Conservation (phyloP, 352 stramenopile genomes). For the Phytophthora agathidicida region DNA sequence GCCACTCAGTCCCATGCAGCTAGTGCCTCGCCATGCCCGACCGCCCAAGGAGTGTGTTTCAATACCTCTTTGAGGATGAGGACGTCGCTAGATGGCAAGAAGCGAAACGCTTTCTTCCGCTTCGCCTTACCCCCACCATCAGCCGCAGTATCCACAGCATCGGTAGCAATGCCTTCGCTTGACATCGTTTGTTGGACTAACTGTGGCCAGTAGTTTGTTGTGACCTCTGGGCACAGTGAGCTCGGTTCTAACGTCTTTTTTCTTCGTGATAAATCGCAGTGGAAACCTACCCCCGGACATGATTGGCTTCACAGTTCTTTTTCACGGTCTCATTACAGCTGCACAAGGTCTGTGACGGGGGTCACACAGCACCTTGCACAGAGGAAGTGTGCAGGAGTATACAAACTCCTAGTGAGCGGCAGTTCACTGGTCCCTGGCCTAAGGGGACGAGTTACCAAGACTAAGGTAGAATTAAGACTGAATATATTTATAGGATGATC, state of each 20-base stretch:
- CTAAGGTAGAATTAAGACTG: too few species aligned
- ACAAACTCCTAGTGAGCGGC: too few species aligned
- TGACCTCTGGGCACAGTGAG: constrained; percentile 1
- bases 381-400: too few species aligned
- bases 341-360: constrained; percentile 7
- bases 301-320: not conserved
- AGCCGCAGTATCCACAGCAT: not conserved
- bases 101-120: constrained; percentile 4
- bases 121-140: not conserved
- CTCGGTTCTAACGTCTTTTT: constrained; percentile 5
- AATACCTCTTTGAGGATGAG: not conserved
- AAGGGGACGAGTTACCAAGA: too few species aligned
- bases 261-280: not conserved
- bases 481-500: too few species aligned
- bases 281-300: not conserved
- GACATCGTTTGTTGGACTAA: not conserved
- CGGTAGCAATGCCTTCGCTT: not conserved
- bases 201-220: not conserved
- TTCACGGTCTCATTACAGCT: not conserved
- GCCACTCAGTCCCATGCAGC: not conserved
- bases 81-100: not conserved
- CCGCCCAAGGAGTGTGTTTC: not conserved
- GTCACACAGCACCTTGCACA: too few species aligned
- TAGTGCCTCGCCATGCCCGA: constrained; percentile 3
- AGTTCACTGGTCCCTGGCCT: too few species aligned